Conservation (phyloP, 352 stramenopile species). For the Globisporangium polare region DNA sequence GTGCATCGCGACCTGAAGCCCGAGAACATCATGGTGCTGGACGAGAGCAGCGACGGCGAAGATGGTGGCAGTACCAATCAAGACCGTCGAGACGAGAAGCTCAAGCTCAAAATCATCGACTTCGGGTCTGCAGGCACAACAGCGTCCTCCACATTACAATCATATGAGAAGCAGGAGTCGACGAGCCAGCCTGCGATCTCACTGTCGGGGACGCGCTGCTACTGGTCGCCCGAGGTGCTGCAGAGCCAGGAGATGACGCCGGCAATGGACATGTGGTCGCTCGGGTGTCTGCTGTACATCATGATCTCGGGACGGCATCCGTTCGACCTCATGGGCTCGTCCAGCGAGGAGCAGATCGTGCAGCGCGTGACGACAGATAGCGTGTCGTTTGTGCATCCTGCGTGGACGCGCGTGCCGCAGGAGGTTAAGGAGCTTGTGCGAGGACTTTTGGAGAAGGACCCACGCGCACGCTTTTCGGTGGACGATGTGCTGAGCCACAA, state of each 20-base stretch:
- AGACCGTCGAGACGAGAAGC: constrained; percentile 19
- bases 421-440: constrained; percentile 65
- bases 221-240: constrained; percentile 83
- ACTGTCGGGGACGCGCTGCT: constrained; percentile 78
- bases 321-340: constrained; percentile 81
- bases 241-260: constrained; percentile 44
- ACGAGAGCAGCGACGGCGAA: constrained; percentile 6
- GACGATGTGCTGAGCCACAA: constrained; percentile 47
- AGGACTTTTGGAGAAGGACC: constrained; percentile 74
- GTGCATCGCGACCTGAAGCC: constrained; percentile 89
- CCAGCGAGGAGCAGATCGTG: constrained; percentile 74
- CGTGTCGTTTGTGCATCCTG: constrained; percentile 50
- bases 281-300: constrained; percentile 88
- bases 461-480: constrained; percentile 37
- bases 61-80: background rate
- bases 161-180: constrained; percentile 5
- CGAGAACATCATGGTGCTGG: constrained; percentile 81
- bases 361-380: constrained; percentile 43
- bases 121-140: constrained; percentile 67
- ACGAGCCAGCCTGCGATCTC: constrained; percentile 18
- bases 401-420: constrained; percentile 45
- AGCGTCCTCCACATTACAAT: background rate
- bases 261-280: constrained; percentile 87
- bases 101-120: constrained; percentile 84
- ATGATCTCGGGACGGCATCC: constrained; percentile 80